A percentile compares a stretch with the other conserved stretches of the same genome.
Conservation (phyloP, 306 rosid species). For the Delonix regia region DNA sequence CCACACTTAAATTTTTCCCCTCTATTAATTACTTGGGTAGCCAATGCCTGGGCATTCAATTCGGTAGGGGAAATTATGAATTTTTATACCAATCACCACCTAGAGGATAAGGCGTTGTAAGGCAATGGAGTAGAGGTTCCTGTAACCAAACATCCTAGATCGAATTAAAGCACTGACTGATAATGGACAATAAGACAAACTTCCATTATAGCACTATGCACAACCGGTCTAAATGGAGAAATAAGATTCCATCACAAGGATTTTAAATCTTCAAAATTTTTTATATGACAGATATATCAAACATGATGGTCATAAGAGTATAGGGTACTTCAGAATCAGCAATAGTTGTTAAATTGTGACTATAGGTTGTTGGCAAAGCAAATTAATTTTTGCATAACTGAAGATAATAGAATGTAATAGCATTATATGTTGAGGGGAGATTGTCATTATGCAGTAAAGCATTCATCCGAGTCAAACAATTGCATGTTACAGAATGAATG, state of each 20-base stretch:
- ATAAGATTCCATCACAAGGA: background rate
- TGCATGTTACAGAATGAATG: background rate
- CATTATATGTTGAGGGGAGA: background rate
- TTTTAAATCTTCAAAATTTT: background rate
- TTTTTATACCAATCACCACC: too few species aligned
- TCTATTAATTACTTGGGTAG: too few species aligned
- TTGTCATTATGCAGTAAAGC: background rate
- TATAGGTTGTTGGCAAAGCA: slow-evolving; percentile 1
- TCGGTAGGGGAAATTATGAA: too few species aligned
- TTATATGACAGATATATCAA: slow-evolving; percentile 3
- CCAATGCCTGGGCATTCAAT: too few species aligned
- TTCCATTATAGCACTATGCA: background rate
- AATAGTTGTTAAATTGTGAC: background rate
- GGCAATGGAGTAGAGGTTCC: background rate
- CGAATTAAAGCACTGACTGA: background rate
- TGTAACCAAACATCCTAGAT: background rate
- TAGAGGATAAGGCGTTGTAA: background rate
- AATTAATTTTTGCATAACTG: background rate
- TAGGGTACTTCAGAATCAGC: background rate
- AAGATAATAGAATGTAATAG: background rate
- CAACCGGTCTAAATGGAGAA: background rate
- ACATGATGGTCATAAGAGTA: background rate
- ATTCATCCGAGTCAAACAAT: background rate
- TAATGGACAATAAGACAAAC: background rate
- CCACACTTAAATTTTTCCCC: too few species aligned